Base-by-base conservation (phyloP, 2,329 filamentous ascomycete species). In the Trichoderma gracile region DNA sequence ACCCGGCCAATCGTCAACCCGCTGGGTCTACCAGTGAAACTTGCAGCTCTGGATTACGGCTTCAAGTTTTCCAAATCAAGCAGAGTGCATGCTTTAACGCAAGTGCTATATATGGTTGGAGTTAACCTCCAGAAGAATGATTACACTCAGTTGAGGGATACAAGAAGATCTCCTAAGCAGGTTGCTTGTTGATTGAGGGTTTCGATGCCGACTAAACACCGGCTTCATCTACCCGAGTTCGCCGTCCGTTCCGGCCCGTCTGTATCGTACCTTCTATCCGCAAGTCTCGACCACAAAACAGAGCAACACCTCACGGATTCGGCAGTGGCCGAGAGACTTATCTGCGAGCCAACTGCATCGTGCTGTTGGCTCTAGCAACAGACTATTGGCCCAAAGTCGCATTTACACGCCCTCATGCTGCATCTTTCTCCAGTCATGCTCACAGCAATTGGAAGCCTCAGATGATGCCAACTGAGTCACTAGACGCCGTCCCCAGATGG, bases 141-240 rank as follows among this genome's bases (percentile, higher is more conserved):
- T n/a, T n/a, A n/a, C n/a, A n/a, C n/a, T n/a, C n/a, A n/a, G n/a
- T n/a, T n/a, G n/a, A n/a, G n/a, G n/a, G n/a, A n/a, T n/a, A n/a
- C n/a, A n/a, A n/a, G n/a, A n/a, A n/a, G n/a, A n/a, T n/a, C n/a
- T n/a, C n/a, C n/a, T n/a, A n/a, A n/a, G n/a, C n/a, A n/a, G n/a
- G n/a, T n/a, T n/a, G n/a, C n/a, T n/a, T n/a, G n/a, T n/a, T n/a
- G n/a, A n/a, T n/a, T n/a, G n/a, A n/a, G n/a, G n/a, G n/a, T n/a
- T n/a, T n/a, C n/a, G n/a, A n/a, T n/a, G n/a, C n/a, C n/a, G n/a
- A n/a, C n/a, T n/a, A n/a, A n/a, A n/a, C n/a, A n/a, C 43, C 94
- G 69, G 97, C 89, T 46, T 93, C 93, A 66, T 97, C 96, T 45
- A 93, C 52, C 92, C 92, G 30, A 60, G 58, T 33, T n/a, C 38